A percentile compares a stretch with the other conserved stretches of the same genome.
Evolutionary conservation across 2,329 filamentous ascomycete genomes (phyloP).

Genomic region (Fusarium acutatum): DNA sequence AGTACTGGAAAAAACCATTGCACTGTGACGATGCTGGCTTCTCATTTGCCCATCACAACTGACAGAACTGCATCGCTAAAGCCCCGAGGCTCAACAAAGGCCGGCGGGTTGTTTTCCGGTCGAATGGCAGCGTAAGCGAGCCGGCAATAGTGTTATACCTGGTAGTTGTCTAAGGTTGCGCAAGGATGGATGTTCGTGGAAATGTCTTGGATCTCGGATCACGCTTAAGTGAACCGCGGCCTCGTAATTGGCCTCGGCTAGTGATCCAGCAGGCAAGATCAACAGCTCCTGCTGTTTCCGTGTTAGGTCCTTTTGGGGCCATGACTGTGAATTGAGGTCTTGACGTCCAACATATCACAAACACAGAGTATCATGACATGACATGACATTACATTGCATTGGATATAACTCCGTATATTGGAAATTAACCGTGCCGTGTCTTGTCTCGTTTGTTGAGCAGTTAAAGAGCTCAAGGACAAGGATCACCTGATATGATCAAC

Average conservation of each 20-base stretch:
- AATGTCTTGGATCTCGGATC: slow-evolving; percentile 31
- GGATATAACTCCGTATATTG: background rate
- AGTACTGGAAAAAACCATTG: slow-evolving; percentile 36
- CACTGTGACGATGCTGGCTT: slow-evolving; percentile 34
- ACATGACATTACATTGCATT: background rate
- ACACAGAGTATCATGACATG: background rate
- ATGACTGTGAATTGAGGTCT: background rate
- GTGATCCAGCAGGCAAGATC: background rate
- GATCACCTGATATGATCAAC: background rate
- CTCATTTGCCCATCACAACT: slow-evolving; percentile 37
- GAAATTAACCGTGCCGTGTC: background rate
- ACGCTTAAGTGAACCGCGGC: slow-evolving; percentile 19
- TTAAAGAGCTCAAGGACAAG: slow-evolving; percentile 1
- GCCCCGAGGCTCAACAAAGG: slow-evolving; percentile 11
- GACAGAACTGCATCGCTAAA: slow-evolving; percentile 31
- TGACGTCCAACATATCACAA: background rate
- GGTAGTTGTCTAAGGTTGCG: background rate
- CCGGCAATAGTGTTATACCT: background rate
- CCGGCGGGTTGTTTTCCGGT: slow-evolving; percentile 12
- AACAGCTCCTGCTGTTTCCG: slow-evolving; percentile 32
- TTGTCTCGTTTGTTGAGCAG: background rate
- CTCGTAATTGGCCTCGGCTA: slow-evolving; percentile 17
- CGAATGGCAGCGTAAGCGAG: slow-evolving; percentile 16
- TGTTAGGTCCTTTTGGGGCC: slow-evolving; percentile 14
- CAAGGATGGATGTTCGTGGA: background rate